Conservation (phyloP, 1,139 yeast species). For the Lodderomyces jiufengensis region DNA sequence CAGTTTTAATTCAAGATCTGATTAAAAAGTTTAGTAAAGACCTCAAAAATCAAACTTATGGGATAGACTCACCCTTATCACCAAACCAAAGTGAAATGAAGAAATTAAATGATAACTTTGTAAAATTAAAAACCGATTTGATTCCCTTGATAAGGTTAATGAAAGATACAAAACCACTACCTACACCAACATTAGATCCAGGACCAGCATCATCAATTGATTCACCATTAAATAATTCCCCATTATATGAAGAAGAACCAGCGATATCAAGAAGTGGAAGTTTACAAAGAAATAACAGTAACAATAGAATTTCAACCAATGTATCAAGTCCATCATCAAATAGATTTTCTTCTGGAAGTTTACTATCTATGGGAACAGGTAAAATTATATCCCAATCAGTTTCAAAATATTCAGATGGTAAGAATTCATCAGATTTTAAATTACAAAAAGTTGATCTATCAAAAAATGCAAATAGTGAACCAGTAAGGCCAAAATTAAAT, state of each 20-base stretch:
- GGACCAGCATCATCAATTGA: slow-evolving; percentile 28
- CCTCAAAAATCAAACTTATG: neutral
- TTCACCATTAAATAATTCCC: slow-evolving; percentile 34
- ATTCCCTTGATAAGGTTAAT: slow-evolving; percentile 49
- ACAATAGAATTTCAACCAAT: slow-evolving; percentile 6
- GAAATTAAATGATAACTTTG: slow-evolving; percentile 46
- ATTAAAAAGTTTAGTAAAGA: slow-evolving; percentile 21
- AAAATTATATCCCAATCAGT: slow-evolving; percentile 33
- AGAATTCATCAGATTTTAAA: slow-evolving; percentile 11
- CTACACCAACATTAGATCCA: slow-evolving; percentile 51
- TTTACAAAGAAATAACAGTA: slow-evolving; percentile 1
- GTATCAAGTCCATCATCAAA: slow-evolving; percentile 42
- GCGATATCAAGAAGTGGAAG: slow-evolving; percentile 9
- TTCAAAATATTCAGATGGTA: slow-evolving; percentile 16
- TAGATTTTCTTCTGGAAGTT: slow-evolving; percentile 38
- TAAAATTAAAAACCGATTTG: slow-evolving; percentile 48
- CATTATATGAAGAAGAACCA: slow-evolving; percentile 16
- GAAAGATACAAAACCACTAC: slow-evolving; percentile 55
- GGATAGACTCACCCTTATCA: slow-evolving; percentile 18
- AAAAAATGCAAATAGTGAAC: slow-evolving; percentile 9
- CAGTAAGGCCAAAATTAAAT: slow-evolving; percentile 30
- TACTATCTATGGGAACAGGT: slow-evolving; percentile 43
- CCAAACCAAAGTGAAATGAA: slow-evolving; percentile 32
- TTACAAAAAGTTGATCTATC: slow-evolving; percentile 14
- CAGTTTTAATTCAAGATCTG: slow-evolving; percentile 38